Conservation (phyloP, 805 yeast genomes). For the Kazachstania martiniae region DNA sequence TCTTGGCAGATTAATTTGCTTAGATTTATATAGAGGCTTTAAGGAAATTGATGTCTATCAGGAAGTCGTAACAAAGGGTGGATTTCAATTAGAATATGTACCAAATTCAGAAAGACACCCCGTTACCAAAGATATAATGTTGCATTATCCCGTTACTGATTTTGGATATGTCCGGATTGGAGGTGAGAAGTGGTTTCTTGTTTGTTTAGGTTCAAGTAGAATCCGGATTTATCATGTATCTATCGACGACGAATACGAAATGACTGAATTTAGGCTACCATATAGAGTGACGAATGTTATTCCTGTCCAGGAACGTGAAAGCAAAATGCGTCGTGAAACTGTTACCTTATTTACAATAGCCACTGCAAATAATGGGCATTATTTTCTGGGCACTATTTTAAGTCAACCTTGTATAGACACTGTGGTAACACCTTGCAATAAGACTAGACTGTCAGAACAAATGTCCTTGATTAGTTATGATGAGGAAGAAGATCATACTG, state of each 20-base stretch:
- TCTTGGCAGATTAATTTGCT: slow-evolving; percentile 3
- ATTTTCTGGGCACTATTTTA: slow-evolving; percentile 1
- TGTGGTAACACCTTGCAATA: too few species aligned
- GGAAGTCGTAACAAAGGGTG: neutral
- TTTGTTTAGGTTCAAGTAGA: slow-evolving; percentile 2
- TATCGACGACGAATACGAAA: too few species aligned
- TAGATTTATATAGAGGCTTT: slow-evolving; percentile 11
- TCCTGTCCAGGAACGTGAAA: neutral
- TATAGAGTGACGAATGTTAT: slow-evolving; percentile 5
- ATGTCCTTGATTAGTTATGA: too few species aligned
- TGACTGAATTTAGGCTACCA: slow-evolving; percentile 7
- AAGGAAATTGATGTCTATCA: neutral
- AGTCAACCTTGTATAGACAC: too few species aligned
- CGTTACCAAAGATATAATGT: slow-evolving; percentile 1
- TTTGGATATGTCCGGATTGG: neutral
- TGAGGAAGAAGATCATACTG: neutral
- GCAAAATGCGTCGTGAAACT: neutral
- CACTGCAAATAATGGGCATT: slow-evolving; percentile 4
- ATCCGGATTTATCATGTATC: slow-evolving; percentile 3
- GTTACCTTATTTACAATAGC: slow-evolving; percentile 1
- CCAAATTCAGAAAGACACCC: slow-evolving; percentile 1
- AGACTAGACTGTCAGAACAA: too few species aligned
- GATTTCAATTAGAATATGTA: slow-evolving; percentile 2
- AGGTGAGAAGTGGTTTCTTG: slow-evolving; percentile 4
- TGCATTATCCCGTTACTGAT: slow-evolving; percentile 2